Evolutionary conservation across 139 green algal species (phyloP).

Genomic region (Diplosphaera chodatii): DNA sequence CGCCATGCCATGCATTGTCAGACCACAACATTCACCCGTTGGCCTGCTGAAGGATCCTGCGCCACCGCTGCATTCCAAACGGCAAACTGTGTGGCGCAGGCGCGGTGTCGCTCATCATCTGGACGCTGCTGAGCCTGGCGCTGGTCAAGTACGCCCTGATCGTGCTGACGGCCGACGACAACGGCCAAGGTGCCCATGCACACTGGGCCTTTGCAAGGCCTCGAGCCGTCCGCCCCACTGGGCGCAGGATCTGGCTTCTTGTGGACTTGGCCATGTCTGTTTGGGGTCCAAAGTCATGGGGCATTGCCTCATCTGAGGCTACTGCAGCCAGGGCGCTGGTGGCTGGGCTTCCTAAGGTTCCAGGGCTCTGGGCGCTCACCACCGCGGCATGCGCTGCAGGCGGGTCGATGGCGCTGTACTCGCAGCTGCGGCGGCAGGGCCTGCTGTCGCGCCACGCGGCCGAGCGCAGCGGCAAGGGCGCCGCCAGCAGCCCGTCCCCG

Average conservation of each 20-base stretch:
- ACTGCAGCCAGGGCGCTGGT: no score
- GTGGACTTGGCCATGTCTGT: no score
- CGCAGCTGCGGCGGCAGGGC: constrained; percentile 32
- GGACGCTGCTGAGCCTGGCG: constrained; percentile 37
- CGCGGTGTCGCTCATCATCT: constrained; percentile 41
- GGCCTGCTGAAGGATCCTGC: no score
- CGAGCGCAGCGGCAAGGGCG: not conserved
- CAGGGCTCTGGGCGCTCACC: not conserved
- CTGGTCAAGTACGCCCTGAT: constrained; percentile 49
- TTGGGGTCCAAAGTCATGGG: no score
- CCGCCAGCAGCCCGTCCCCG: not conserved
- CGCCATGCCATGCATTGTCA: no score
- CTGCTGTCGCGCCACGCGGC: not conserved
- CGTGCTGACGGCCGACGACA: constrained; percentile 43
- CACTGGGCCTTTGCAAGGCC: no score
- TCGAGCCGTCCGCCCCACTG: no score
- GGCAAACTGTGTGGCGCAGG: not conserved
- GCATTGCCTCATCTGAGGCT: no score
- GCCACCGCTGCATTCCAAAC: not conserved
- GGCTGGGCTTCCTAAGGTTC: no score
- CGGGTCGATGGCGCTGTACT: constrained; percentile 53
- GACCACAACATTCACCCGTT: no score
- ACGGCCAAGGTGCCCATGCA: constrained; percentile 51
- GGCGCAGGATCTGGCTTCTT: no score
- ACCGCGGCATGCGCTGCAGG: constrained; percentile 16